phyloP scores from a whole-genome alignment of 306 rosid species.

The Pterocarpus macrocarpus region DNA sequence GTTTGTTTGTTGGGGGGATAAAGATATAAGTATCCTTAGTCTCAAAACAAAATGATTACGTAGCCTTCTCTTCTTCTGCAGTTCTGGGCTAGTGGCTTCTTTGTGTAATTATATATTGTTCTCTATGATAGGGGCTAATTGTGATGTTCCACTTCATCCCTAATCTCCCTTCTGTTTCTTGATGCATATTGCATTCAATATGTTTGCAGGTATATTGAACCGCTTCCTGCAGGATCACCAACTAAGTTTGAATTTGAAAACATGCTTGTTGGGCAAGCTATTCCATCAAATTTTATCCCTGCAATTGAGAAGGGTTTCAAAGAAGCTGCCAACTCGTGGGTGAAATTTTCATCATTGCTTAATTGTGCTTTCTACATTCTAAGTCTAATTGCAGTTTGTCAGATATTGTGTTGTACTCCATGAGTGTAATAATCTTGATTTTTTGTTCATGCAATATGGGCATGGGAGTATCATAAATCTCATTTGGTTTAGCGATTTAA shows the following conservation, averaged over 20 bases:
- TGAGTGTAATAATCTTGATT: conserved; percentile 1
- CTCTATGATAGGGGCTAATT: background rate
- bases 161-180: conserved; percentile 13
- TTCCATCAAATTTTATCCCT: conserved; percentile 92
- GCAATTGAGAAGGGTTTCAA: conserved; percentile 97
- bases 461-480: conserved; percentile 4
- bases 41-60: background rate
- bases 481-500: conserved; percentile 16
- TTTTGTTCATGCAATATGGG: background rate
- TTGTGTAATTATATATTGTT: too few relatives aligned
- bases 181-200: conserved; percentile 19
- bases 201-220: conserved; percentile 83
- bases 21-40: background rate
- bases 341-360: conserved; percentile 25
- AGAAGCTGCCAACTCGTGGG: conserved; percentile 99
- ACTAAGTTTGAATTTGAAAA: conserved; percentile 96
- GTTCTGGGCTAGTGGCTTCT: conserved; percentile 7
- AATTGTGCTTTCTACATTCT: background rate
- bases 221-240: conserved; percentile 79
- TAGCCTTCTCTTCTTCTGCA: conserved; percentile 5
- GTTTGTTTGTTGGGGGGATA: too few relatives aligned
- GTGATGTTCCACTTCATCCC: conserved; percentile 11
- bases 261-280: conserved; percentile 93
- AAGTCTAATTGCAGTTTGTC: background rate
- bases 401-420: background rate